phyloP scores from a whole-genome alignment of 1,284 basidiomycete species.

The Austroboletus novae-zelandiae region DNA sequence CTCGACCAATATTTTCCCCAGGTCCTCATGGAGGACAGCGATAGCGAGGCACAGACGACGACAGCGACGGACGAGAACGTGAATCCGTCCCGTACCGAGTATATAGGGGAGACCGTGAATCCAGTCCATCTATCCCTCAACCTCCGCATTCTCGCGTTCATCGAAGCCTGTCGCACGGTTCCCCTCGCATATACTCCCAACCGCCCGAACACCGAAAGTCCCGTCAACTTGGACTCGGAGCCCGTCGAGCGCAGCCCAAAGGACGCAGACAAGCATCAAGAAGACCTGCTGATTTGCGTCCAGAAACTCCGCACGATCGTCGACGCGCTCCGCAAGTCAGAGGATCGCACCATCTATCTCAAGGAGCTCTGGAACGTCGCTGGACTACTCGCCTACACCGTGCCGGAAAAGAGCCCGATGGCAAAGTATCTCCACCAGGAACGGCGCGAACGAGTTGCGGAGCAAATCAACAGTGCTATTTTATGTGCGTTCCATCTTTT shows the following conservation, averaged over 20 bases:
- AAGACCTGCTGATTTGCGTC: conserved; percentile 51
- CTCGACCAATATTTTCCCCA: conserved; percentile 68
- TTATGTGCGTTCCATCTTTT: conserved; percentile 53
- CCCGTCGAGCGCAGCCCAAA: conserved; percentile 24
- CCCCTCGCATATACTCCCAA: conserved; percentile 47
- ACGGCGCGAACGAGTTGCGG: conserved; percentile 75
- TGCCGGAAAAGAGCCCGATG: conserved; percentile 69
- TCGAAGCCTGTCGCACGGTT: conserved; percentile 74
- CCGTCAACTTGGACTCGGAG: conserved; percentile 10
- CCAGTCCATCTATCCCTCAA: conserved; percentile 77
- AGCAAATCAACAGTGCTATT: conserved; percentile 85
- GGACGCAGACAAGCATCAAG: conserved; percentile 35
- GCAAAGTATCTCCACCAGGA: conserved; percentile 69
- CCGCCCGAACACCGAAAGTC: background rate
- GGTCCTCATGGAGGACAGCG: conserved; percentile 46
- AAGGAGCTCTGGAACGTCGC: conserved; percentile 72
- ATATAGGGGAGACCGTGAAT: conserved; percentile 58
- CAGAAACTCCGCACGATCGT: conserved; percentile 61
- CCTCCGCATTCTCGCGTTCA: conserved; percentile 79
- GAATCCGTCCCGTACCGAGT: conserved; percentile 37
- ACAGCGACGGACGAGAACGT: conserved; percentile 21
- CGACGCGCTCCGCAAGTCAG: conserved; percentile 47
- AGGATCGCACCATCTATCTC: conserved; percentile 57
- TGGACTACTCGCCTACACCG: conserved; percentile 72
- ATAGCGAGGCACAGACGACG: conserved; percentile 13